Evolutionary conservation across 2,329 filamentous ascomycete genomes (phyloP).

Genomic region (Neonectria punicea): DNA sequence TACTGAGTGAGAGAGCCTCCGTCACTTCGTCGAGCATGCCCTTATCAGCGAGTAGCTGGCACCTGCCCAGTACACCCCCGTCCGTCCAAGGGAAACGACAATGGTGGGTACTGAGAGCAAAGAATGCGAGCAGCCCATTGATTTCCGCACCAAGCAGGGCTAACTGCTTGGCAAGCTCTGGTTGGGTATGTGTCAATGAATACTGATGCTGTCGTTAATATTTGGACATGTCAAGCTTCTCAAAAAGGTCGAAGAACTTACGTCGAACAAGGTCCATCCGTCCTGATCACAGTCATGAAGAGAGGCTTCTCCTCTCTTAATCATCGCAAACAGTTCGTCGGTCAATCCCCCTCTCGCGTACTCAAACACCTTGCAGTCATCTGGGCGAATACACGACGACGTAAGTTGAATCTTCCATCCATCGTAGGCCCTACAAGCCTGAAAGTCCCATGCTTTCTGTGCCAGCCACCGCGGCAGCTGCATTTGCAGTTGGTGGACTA

Average conservation of each 20-base stretch:
- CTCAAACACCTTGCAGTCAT: fast-evolving
- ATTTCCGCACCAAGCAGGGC: not conserved
- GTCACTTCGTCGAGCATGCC: not conserved
- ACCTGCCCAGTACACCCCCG: not conserved
- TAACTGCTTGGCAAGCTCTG: not conserved
- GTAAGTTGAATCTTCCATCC: slow-evolving; percentile 26
- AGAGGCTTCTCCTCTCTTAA: slow-evolving; percentile 6
- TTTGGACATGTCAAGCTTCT: not conserved
- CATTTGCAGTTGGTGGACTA: slow-evolving; percentile 15
- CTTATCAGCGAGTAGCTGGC: not conserved
- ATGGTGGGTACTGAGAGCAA: too few relatives aligned
- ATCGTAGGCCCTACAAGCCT: not conserved
- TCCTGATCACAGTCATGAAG: not conserved
- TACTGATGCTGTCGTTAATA: not conserved
- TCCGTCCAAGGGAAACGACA: too few relatives aligned
- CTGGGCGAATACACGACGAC: not conserved
- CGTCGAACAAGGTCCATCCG: fast-evolving
- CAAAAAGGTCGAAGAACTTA: not conserved
- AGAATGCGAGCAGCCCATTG: too few relatives aligned
- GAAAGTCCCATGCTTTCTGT: slow-evolving; percentile 23
- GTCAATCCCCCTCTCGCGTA: fast-evolving
- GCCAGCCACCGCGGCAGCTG: slow-evolving; percentile 8
- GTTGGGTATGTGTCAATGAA: too few relatives aligned
- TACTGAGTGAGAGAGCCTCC: not conserved
- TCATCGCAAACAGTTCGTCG: fast-evolving